Conservation (phyloP, 108 stramenopile species). For the Nannochloropsis granulata region DNA sequence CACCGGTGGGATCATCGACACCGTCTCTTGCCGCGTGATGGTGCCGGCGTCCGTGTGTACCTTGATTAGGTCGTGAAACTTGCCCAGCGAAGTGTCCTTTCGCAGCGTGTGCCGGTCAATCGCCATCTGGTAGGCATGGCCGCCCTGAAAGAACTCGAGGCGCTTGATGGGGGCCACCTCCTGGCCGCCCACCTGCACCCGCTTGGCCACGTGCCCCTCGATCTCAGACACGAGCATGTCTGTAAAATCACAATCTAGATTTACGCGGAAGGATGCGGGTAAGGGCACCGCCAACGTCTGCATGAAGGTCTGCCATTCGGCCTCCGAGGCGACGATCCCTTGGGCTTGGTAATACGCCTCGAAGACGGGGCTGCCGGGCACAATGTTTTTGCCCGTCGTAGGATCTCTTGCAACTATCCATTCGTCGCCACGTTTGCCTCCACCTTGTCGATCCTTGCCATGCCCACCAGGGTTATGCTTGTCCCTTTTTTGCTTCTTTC, state of each 20-base stretch:
- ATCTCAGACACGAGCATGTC: conserved; percentile 19
- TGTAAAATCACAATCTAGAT: conserved; percentile 34
- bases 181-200: conserved; percentile 28
- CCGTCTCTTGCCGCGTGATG: conserved; percentile 94
- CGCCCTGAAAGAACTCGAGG: conserved; percentile 37
- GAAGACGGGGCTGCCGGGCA: background rate
- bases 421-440: background rate
- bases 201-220: background rate
- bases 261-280: conserved; percentile 39
- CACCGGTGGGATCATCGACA: conserved; percentile 93
- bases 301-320: conserved; percentile 33
- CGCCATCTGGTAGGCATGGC: conserved; percentile 39
- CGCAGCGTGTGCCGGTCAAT: conserved; percentile 36
- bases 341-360: conserved; percentile 25
- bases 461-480: background rate
- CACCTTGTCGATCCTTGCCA: background rate
- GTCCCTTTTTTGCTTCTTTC: background rate
- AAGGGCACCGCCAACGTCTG: conserved; percentile 13
- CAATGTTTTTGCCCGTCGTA: background rate
- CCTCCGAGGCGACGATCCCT: background rate
- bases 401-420: background rate
- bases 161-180: conserved; percentile 22
- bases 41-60: conserved; percentile 37
- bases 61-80: conserved; percentile 37
- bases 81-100: conserved; percentile 24